Evolutionary conservation across 768 basidiomycete species (phyloP).

Genomic region (Suillus tomentosus): DNA sequence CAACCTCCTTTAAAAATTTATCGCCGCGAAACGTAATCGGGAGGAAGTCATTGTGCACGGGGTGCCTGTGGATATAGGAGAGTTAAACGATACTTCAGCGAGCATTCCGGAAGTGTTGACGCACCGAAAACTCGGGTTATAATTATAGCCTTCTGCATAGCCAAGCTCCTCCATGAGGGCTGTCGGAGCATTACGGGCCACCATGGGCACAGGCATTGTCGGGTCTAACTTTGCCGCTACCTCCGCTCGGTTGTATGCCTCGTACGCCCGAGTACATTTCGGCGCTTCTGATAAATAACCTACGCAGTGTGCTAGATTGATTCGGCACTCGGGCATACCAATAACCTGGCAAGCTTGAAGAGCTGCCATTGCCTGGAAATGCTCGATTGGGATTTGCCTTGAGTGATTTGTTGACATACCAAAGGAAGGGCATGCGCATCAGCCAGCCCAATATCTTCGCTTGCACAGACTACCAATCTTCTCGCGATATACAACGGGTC

Average conservation of each 20-base stretch:
- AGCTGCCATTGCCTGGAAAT: conserved; percentile 56
- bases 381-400: conserved; percentile 16
- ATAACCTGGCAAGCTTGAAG: conserved; percentile 66
- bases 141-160: conserved; percentile 64
- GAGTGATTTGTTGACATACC: conserved; percentile 37
- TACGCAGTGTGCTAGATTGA: conserved; percentile 76
- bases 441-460: conserved; percentile 84
- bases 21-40: conserved; percentile 48
- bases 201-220: conserved; percentile 64
- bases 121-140: conserved; percentile 60
- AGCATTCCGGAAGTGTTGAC: conserved; percentile 20
- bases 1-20: conserved; percentile 46
- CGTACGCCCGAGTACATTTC: conserved; percentile 80
- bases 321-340: conserved; percentile 84
- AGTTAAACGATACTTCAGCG: background rate
- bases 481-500: conserved; percentile 79
- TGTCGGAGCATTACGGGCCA: conserved; percentile 80
- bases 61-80: conserved; percentile 46
- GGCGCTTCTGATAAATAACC: conserved; percentile 81
- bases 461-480: conserved; percentile 77
- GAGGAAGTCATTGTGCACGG: conserved; percentile 64
- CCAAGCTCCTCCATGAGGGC: conserved; percentile 67
- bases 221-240: conserved; percentile 55
- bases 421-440: conserved; percentile 77
- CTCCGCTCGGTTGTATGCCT: conserved; percentile 73